These are phyloP conservation scores for Stagonosporopsis cucurbitacearum DNA, from an alignment of 2,329 filamentous ascomycete genomes.

Conservation along the genomic window DNA sequence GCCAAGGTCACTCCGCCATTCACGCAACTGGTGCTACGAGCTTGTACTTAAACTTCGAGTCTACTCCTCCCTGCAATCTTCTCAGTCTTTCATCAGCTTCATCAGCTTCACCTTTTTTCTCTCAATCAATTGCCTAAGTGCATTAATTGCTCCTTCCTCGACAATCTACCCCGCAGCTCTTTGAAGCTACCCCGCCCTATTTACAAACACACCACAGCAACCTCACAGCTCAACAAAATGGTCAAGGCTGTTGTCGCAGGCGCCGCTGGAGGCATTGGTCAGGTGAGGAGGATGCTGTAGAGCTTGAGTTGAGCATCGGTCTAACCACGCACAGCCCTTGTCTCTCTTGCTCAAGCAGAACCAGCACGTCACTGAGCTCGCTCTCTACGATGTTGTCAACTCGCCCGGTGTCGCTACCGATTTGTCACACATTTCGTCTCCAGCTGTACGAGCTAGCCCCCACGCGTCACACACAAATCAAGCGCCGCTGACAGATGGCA, in stretches of 20 bases:
- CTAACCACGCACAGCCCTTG: constrained; percentile 70
- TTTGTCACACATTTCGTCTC: constrained; percentile 94
- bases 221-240: constrained; percentile 41
- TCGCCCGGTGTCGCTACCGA: constrained; percentile 95
- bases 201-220: constrained; percentile 17
- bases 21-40: constrained; percentile 37
- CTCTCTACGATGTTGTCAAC: constrained; percentile 99
- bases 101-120: constrained; percentile 10
- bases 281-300: constrained; percentile 63
- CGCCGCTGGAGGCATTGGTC: constrained; percentile 97
- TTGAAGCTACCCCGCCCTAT: constrained; percentile 25
- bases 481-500: constrained; percentile 30
- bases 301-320: constrained; percentile 8
- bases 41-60: constrained; percentile 32
- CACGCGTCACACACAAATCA: constrained; percentile 11
- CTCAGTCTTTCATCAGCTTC: constrained; percentile 19
- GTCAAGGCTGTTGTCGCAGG: constrained; percentile 74
- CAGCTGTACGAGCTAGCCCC: constrained; percentile 65
- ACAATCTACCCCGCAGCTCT: constrained; percentile 10
- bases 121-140: constrained; percentile 18
- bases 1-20: constrained; percentile 16
- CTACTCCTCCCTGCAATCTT: constrained; percentile 21
- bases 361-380: constrained; percentile 87
- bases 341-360: constrained; percentile 94
- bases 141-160: constrained; percentile 24